Evolutionary conservation across 78 protist genomes (phyloP).

Genomic region (Speleostelium caveatum): DNA sequence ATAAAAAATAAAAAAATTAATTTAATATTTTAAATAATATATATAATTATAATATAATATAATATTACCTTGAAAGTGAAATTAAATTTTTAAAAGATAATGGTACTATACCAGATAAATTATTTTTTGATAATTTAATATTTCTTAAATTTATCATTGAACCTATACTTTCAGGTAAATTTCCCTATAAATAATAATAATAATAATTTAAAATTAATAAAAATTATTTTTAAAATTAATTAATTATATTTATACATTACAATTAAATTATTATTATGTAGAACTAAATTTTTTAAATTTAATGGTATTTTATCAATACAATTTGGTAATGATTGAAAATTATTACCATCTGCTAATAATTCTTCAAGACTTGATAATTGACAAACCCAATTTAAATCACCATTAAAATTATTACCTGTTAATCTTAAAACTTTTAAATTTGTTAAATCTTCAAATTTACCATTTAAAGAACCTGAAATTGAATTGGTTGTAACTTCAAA

Average conservation of each 20-base stretch:
- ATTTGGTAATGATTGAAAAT: conserved; percentile 30
- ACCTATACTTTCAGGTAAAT: conserved; percentile 34
- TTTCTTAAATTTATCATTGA: conserved; percentile 7
- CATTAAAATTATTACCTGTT: conserved; percentile 30
- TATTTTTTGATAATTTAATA: conserved; percentile 39
- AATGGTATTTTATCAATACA: conserved; percentile 7
- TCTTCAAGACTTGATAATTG: neutral
- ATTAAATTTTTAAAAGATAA: neutral
- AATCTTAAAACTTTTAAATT: conserved; percentile 37
- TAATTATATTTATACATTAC: neutral
- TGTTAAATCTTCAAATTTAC: neutral
- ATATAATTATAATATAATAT: too few relatives aligned
- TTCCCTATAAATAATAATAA: too few relatives aligned
- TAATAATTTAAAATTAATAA: neutral
- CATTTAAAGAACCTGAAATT: conserved; percentile 18
- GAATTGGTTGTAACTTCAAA: conserved; percentile 49
- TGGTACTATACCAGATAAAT: conserved; percentile 33
- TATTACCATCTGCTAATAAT: conserved; percentile 10
- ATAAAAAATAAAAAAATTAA: too few relatives aligned
- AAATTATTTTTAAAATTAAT: neutral
- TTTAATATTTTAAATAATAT: too few relatives aligned
- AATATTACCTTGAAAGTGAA: too few relatives aligned
- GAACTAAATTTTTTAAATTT: neutral
- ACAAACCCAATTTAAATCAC: conserved; percentile 43
- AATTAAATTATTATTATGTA: neutral